Base-by-base conservation (phyloP, 176 grass and related monocot genomes). In the Triticum turgidum region DNA sequence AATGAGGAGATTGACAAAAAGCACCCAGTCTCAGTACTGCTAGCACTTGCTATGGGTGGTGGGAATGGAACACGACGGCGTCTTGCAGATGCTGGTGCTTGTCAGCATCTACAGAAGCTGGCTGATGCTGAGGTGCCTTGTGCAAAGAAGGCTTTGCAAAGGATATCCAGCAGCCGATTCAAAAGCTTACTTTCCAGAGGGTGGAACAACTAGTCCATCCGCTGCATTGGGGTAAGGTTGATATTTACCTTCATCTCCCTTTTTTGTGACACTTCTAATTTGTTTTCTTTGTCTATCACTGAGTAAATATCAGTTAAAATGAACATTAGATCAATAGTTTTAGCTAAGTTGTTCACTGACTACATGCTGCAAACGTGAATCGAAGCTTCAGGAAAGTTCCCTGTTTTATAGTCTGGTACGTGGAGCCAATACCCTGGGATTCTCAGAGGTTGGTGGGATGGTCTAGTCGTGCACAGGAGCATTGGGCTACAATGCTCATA, bases 71-170 rank as follows among this genome's bases (percentile, higher is more conserved):
- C 76, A 22, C 81, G 92, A 33, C 84, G 78, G 29, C 75, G 92
- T 42, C 81, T 97, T 61, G 85, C 86, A 49, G 92, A 94, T 85
- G 80, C 90, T 51, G 94, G 94, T 34, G 84, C 90, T 38, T 92
- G 78, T 81, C 90, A 88, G 86, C 85, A 90, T 81, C 85, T 97
- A 59, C 94, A 91, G 83, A 93, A 91, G 62, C 74, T 97, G 38
- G 88, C 92, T 44, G 94, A 97, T 75, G 81, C 83, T 2, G 88
- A 97, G 56, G 94, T 97, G 9, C 73, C 88, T 65, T 92, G 90
- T 59, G 92, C 92, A 44, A 97, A 94, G 80, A 97, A 94, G 84
- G 94, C 94, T 76, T 87, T 97, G 86, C 94, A 97, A 68, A 92
- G 88, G 87, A 88, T 97, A 76, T 89, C 90, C 34, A 82, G 88